A percentile compares a stretch with the other conserved stretches of the same genome.
These are phyloP conservation scores for Boletus patriciae DNA, from an alignment of 768 basidiomycete species.

Conservation along the genomic window DNA sequence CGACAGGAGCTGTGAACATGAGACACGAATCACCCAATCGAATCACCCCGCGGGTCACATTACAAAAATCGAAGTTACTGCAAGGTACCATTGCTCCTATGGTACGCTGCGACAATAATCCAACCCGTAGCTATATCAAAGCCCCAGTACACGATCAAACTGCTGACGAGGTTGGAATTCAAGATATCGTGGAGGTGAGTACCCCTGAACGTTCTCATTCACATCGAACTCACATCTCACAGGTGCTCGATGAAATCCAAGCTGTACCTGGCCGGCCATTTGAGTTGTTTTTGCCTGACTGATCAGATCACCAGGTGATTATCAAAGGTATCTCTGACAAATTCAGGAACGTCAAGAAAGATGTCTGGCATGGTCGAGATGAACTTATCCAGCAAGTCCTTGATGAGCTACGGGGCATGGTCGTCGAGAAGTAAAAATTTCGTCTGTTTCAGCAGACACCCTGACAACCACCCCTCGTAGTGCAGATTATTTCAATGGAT, in stretches of 20 bases:
- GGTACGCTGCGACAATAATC: not conserved
- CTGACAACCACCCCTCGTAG: constrained; percentile 33
- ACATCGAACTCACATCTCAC: not conserved
- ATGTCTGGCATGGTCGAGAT: constrained; percentile 45
- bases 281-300: constrained; percentile 8
- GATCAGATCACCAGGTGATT: constrained; percentile 42
- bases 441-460: not conserved
- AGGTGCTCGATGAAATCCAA: constrained; percentile 55
- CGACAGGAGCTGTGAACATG: not conserved
- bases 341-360: constrained; percentile 48
- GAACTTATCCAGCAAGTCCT: constrained; percentile 48
- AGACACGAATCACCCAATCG: constrained; percentile 1
- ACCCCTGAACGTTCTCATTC: not conserved
- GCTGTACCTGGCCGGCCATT: constrained; percentile 31
- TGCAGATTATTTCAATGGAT: constrained; percentile 48
- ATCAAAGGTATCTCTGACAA: constrained; percentile 45
- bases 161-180: constrained; percentile 19
- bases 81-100: constrained; percentile 3
- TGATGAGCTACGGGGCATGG: constrained; percentile 46
- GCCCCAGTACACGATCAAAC: not conserved
- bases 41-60: not conserved
- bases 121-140: not conserved
- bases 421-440: constrained; percentile 24
- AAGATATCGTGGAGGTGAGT: constrained; percentile 47
- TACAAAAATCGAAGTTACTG: constrained; percentile 3